Percentiles rank a stretch among this genome's conserved stretches.
phyloP scores from a whole-genome alignment of 2,329 filamentous ascomycete genomes.

The Byssoonygena ceratinophila region DNA sequence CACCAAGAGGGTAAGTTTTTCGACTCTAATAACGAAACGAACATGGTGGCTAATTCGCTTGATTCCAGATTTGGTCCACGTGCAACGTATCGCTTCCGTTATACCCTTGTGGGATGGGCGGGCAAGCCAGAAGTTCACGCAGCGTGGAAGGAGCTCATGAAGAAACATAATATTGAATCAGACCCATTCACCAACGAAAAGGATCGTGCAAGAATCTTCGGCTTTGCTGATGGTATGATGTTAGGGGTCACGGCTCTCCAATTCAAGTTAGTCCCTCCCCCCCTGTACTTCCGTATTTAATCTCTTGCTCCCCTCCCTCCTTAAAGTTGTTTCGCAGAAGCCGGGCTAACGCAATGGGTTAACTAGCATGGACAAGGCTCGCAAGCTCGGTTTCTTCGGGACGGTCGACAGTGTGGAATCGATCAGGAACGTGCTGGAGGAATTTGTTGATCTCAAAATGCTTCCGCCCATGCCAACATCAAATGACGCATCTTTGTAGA shows the following conservation, averaged over 20 bases:
- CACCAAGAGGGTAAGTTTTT: constrained; percentile 17
- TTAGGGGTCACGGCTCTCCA: constrained; percentile 23
- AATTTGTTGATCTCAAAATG: constrained; percentile 38
- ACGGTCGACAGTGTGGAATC: constrained; percentile 39
- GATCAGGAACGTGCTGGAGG: constrained; percentile 34
- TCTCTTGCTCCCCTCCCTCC: neutral
- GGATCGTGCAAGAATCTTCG: constrained; percentile 39
- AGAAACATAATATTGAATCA: constrained; percentile 33
- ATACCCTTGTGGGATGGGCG: constrained; percentile 40
- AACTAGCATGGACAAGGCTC: constrained; percentile 36
- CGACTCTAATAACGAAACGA: neutral
- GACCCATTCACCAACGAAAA: constrained; percentile 29
- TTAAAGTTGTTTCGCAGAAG: neutral
- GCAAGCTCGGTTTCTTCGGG: constrained; percentile 39
- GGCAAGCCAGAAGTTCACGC: constrained; percentile 34
- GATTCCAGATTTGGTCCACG: constrained; percentile 36
- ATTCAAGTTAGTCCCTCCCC: constrained; percentile 24
- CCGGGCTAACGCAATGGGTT: constrained; percentile 8
- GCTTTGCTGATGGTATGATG: constrained; percentile 37
- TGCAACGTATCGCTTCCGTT: constrained; percentile 30
- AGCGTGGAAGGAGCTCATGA: constrained; percentile 39
- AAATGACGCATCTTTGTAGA: neutral
- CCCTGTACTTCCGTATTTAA: neutral
- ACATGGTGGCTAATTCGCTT: neutral
- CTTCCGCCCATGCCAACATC: constrained; percentile 24